Evolutionary conservation across 2,329 filamentous ascomycete genomes (phyloP), one percentile per base, ranked within the genome.

Genomic region (Cordyceps pruinosa): DNA sequence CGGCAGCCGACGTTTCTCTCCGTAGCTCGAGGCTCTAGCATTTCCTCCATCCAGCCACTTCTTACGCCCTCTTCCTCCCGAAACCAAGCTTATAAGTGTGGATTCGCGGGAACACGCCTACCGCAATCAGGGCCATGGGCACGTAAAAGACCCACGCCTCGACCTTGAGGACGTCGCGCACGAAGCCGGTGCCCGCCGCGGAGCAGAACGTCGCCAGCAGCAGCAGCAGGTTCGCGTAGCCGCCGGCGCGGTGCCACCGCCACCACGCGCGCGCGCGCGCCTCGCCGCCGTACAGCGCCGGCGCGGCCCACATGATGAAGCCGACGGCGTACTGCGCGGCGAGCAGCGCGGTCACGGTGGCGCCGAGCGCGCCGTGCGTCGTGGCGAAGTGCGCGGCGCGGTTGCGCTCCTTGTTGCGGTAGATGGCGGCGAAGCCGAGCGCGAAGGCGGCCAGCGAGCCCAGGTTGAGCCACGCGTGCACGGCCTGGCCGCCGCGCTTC

Each of bases 181-280:
- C 90, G 71, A 87, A 97, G 34, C 80, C 78, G 1, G 93, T 97
- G 73, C 85, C 79, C 3, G 86, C 90, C 1, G 92, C 89, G 25
- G 87, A 86, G 49, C 81, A 75, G 39, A 96, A 80, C 0, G 92
- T 94, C 10, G 82, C 84, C 60, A 96, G 73, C 60, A 93, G 78
- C 64, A 95, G 66, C 51, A 86, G 66, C 55, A 93, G 73, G 58
- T 92, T 75, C 8, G 84, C 62, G 68, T 99, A 97, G 2, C 93
- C 94, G 23, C 78, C 80, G 55, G 81, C 73, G 30, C 93, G 84
- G 70, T 97, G 94, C 66, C 92, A 96, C 73, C 96, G 97, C 79
- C 93, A 97, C 42, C 96, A 70, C 25, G 78, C 78, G 79, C 92
- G 95, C 21, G 91, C 93, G 3, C 84, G 85, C 26, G 89, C 85